Evolutionary conservation across 2,329 filamentous ascomycete genomes (phyloP).

Genomic region (Trichophyton benhamiae): DNA sequence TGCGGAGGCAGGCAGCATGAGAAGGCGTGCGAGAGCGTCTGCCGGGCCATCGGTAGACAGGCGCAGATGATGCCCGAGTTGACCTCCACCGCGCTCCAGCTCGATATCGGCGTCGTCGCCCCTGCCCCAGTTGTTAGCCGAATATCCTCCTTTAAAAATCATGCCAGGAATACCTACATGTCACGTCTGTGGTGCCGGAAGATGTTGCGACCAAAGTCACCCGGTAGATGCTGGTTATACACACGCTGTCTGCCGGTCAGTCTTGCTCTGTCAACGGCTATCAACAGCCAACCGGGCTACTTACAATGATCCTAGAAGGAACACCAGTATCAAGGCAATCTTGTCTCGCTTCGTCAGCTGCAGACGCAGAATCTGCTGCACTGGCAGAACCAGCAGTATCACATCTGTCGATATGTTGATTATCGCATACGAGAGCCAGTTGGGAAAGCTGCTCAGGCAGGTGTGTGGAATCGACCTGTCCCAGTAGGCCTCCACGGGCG

Average conservation of each 20-base stretch:
- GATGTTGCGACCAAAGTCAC: constrained; percentile 14
- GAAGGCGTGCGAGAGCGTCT: constrained; percentile 7
- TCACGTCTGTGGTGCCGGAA: constrained; percentile 4
- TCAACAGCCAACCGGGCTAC: not conserved
- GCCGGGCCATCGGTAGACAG: constrained; percentile 21
- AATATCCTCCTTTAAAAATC: not conserved
- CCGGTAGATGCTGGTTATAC: constrained; percentile 33
- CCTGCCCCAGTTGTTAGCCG: not conserved
- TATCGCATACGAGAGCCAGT: constrained; percentile 9
- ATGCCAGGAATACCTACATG: constrained; percentile 6
- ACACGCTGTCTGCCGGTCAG: constrained; percentile 16
- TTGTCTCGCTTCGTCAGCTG: constrained; percentile 10
- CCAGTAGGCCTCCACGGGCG: constrained; percentile 9
- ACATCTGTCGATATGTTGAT: constrained; percentile 12
- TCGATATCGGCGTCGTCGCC: constrained; percentile 7
- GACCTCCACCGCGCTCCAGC: constrained; percentile 26
- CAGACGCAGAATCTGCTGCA: constrained; percentile 9
- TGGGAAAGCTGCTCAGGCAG: constrained; percentile 7
- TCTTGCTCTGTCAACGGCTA: not conserved
- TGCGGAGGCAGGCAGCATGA: constrained; percentile 1
- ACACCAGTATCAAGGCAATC: constrained; percentile 10
- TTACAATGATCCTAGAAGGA: constrained; percentile 11
- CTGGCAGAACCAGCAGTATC: constrained; percentile 10
- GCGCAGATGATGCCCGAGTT: constrained; percentile 28
- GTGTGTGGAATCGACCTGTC: constrained; percentile 7